phyloP scores from a whole-genome alignment of 1,139 yeast species.

The Pichia sp. region DNA sequence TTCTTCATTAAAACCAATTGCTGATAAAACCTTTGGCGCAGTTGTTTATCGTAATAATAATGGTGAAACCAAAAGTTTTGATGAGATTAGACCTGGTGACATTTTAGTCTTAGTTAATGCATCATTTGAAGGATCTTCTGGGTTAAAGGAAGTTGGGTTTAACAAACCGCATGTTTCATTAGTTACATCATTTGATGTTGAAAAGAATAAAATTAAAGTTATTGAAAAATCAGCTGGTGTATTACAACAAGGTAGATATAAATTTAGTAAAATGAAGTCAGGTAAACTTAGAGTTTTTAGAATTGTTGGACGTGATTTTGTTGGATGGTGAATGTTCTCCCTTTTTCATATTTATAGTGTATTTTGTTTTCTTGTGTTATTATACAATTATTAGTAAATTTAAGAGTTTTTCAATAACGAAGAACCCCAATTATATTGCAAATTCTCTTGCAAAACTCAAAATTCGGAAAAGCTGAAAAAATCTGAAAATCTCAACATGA shows the following conservation, averaged over 20 bases:
- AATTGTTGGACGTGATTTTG: conserved; percentile 53
- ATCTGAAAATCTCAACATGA: neutral
- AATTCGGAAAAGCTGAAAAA: too few species aligned
- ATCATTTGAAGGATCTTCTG: conserved; percentile 46
- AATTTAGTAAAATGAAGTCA: conserved; percentile 62
- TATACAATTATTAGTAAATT: neutral
- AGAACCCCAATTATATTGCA: neutral
- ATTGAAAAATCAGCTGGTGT: conserved; percentile 55
- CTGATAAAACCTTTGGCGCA: conserved; percentile 65
- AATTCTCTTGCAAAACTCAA: too few species aligned
- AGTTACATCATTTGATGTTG: conserved; percentile 66
- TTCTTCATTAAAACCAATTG: conserved; percentile 52
- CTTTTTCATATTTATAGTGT: neutral
- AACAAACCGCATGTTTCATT: conserved; percentile 39
- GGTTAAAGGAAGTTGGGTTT: conserved; percentile 42
- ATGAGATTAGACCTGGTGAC: conserved; percentile 77
- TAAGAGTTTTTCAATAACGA: too few species aligned
- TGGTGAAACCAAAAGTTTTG: conserved; percentile 52
- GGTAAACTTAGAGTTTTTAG: conserved; percentile 82
- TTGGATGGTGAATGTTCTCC: conserved; percentile 44
- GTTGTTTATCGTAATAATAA: conserved; percentile 58
- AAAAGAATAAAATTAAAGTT: conserved; percentile 71
- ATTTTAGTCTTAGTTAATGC: conserved; percentile 70
- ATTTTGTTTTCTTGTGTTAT: neutral
- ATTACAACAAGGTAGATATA: conserved; percentile 56